A percentile compares a stretch with the other conserved stretches of the same genome.
phyloP scores from a whole-genome alignment of 2,329 filamentous ascomycete genomes.

The Pseudogymnoascus sp. region DNA sequence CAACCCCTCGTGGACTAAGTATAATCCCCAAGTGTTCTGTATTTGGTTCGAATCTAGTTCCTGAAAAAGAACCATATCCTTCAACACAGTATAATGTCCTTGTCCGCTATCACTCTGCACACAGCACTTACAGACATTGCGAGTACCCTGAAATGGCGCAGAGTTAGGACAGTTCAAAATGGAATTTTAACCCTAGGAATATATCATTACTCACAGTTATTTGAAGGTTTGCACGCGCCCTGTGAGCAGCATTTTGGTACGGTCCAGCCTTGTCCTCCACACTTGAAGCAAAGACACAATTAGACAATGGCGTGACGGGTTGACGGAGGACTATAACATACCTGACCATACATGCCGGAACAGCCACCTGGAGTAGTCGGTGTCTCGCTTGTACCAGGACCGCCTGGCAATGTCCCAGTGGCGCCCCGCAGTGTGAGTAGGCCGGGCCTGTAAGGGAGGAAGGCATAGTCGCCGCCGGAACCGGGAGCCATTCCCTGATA shows the following conservation, averaged over 20 bases:
- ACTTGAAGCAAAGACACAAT: background rate
- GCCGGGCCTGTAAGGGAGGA: slow-evolving; percentile 46
- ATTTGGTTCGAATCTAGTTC: no score
- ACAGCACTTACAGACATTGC: background rate
- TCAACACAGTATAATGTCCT: no score
- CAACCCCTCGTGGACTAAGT: no score
- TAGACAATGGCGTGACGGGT: background rate
- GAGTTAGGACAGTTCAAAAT: no score
- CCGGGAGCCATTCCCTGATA: slow-evolving; percentile 49
- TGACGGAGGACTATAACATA: background rate
- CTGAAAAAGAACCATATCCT: no score
- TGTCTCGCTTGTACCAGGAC: background rate
- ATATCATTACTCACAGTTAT: background rate
- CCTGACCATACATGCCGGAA: background rate
- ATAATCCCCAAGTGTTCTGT: no score
- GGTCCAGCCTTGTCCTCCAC: background rate
- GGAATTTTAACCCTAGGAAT: no score
- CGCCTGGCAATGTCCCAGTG: background rate
- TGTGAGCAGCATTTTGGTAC: background rate
- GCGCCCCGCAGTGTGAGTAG: slow-evolving; percentile 38
- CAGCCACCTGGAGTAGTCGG: background rate
- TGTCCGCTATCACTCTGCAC: no score
- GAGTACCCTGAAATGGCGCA: background rate
- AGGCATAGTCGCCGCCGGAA: slow-evolving; percentile 34
- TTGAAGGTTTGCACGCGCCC: background rate